A percentile compares a stretch with the other conserved stretches of the same genome.
Evolutionary conservation across 805 yeast species (phyloP).

Genomic region (Ogataea philodendri): DNA sequence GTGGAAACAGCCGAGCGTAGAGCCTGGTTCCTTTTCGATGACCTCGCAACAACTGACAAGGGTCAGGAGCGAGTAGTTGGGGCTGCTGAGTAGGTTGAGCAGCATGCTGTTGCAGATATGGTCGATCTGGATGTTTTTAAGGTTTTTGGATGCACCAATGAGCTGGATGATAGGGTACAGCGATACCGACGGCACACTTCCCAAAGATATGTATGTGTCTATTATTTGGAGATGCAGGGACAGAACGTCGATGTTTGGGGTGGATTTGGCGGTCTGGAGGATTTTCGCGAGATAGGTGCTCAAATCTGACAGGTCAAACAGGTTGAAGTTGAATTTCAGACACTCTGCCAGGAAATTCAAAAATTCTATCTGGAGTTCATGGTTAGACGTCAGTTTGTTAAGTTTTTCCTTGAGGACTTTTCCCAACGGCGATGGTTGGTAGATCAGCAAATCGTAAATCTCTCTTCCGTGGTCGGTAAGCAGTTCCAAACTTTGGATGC

Average conservation of each 20-base stretch:
- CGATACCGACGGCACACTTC: slow-evolving; percentile 16
- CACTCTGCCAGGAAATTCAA: slow-evolving; percentile 20
- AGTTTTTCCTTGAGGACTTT: slow-evolving; percentile 15
- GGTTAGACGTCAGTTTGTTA: slow-evolving; percentile 5
- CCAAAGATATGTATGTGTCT: slow-evolving; percentile 16
- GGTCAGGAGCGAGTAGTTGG: slow-evolving; percentile 12
- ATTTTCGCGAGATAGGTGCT: slow-evolving; percentile 9
- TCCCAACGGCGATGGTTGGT: slow-evolving; percentile 18
- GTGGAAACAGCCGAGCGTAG: slow-evolving; percentile 23
- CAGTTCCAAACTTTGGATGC: slow-evolving; percentile 50
- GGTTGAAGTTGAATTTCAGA: slow-evolving; percentile 22
- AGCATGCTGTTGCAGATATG: slow-evolving; percentile 9
- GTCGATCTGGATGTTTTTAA: slow-evolving; percentile 12
- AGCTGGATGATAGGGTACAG: slow-evolving; percentile 15
- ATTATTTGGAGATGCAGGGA: slow-evolving; percentile 17
- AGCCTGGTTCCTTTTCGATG: slow-evolving; percentile 13
- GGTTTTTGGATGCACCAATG: slow-evolving; percentile 17
- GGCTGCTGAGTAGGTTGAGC: slow-evolving; percentile 15
- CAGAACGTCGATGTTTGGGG: slow-evolving; percentile 16
- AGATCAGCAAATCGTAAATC: slow-evolving; percentile 23
- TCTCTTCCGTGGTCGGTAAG: slow-evolving; percentile 39
- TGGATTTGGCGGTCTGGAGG: slow-evolving; percentile 14
- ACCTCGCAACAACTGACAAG: slow-evolving; percentile 22
- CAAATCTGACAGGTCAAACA: slow-evolving; percentile 19
- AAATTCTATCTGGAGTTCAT: slow-evolving; percentile 15